Evolutionary conservation across 495 filamentous ascomycete genomes (phyloP), one percentile per base, ranked within the genome.

Genomic region (Hypoxylon trugodes): DNA sequence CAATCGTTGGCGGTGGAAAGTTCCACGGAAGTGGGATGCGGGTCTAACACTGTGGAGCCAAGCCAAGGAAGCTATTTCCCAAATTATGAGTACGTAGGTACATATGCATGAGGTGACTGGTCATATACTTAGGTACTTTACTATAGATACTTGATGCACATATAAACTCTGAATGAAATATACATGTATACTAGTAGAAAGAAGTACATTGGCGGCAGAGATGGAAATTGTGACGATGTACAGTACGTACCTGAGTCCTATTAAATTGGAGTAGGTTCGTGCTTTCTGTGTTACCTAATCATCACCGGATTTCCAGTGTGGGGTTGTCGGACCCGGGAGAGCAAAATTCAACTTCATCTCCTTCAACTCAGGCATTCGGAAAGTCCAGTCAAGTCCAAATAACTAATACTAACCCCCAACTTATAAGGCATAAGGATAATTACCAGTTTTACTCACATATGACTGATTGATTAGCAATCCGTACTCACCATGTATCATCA

Each of bases 11-110:
- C 30, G 40, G 30, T 52, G 50, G 43, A 51, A 61, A 57, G 56
- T 66, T 61, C 37, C 45, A 60, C 43, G 54, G 47, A 45, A 26
- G 57, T 48, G 41, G 55, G 53, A 65, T 65, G 53, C 30, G 47
- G 57, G 46, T 47, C 30, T 19, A 21, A 35, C 16, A 28, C 15
- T 30, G 22, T 22, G n/a, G n/a, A 21, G 47, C 12, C 12, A 18
- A 32, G 45, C 15, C 35, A 25, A 18, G 22, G 26, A 21, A 15
- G 30, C 12, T 50, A n/a, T 30, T 30, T 30, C 28, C 28, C 10
- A 30, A 30, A 30, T 5, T 21, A 25, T 7, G 4, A 46, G 28
- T 36, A 38, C 45, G 36, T 21, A 46, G 62, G 33, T 45, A 12
- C n/a, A 45, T 7, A 18, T 21, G 16, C 37, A 18, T 21, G 16